Evolutionary conservation across 2,329 filamentous ascomycete genomes (phyloP).

Genomic region (Phyllosticta paracitricarpa): DNA sequence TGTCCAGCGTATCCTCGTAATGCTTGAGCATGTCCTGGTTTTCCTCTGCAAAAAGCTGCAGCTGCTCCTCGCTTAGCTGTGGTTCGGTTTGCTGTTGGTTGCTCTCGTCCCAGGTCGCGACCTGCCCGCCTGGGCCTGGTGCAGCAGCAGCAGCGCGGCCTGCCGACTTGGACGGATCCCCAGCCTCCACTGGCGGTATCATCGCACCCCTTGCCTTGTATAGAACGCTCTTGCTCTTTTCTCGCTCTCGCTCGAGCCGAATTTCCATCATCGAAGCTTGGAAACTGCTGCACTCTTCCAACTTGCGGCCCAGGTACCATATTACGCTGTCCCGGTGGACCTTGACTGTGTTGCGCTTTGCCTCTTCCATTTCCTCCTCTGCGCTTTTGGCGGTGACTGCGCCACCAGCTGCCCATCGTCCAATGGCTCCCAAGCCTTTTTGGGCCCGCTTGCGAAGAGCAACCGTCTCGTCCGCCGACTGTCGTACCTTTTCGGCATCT

Average conservation of each 20-base stretch:
- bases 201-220: constrained; percentile 50
- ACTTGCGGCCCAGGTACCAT: constrained; percentile 65
- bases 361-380: constrained; percentile 66
- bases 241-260: constrained; percentile 70
- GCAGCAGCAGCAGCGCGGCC: background rate
- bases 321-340: constrained; percentile 73
- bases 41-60: constrained; percentile 87
- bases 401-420: constrained; percentile 55
- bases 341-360: constrained; percentile 53
- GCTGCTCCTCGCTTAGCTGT: constrained; percentile 69
- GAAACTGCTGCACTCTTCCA: constrained; percentile 66
- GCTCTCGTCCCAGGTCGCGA: constrained; percentile 17
- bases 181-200: constrained; percentile 14
- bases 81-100: constrained; percentile 35
- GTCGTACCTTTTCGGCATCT: constrained; percentile 71
- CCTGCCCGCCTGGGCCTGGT: constrained; percentile 14
- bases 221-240: constrained; percentile 79
- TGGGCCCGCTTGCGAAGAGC: constrained; percentile 60
- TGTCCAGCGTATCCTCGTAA: constrained; percentile 86
- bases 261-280: constrained; percentile 93
- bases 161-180: background rate
- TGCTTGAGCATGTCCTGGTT: constrained; percentile 89
- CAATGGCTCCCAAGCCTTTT: constrained; percentile 53
- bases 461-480: constrained; percentile 61
- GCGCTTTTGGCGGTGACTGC: constrained; percentile 43